phyloP scores from a whole-genome alignment of 2,329 filamentous ascomycete species.

The Uncinocarpus reesii region DNA sequence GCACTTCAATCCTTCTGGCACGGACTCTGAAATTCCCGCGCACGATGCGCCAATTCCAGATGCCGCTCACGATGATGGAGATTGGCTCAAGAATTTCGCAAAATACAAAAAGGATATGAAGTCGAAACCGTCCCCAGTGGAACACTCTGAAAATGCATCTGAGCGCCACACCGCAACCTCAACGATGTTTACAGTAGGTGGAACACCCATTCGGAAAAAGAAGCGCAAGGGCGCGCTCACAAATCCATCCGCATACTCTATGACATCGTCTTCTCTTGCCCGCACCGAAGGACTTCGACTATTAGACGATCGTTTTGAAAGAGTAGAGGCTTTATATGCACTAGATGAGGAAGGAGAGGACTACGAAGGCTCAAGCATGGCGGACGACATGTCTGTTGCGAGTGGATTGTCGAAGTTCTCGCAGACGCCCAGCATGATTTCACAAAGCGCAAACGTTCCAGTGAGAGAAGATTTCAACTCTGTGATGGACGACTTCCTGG shows the following conservation, averaged over 20 bases:
- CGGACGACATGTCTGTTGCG: conserved; percentile 39
- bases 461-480: conserved; percentile 70
- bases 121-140: conserved; percentile 32
- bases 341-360: conserved; percentile 47
- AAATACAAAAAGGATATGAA: conserved; percentile 78
- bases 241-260: conserved; percentile 75
- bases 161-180: conserved; percentile 36
- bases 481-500: conserved; percentile 89
- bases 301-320: conserved; percentile 84
- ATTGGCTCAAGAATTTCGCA: conserved; percentile 86
- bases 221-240: conserved; percentile 93
- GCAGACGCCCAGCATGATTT: conserved; percentile 48
- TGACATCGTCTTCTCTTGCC: conserved; percentile 79
- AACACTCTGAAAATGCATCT: conserved; percentile 31
- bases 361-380: conserved; percentile 32
- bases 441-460: conserved; percentile 40
- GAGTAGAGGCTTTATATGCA: conserved; percentile 72
- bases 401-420: conserved; percentile 44
- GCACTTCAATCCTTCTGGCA: conserved; percentile 24
- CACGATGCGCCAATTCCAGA: conserved; percentile 33
- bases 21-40: conserved; percentile 28
- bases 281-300: conserved; percentile 78
- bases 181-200: conserved; percentile 51
- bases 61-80: conserved; percentile 55
- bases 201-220: conserved; percentile 58